A percentile compares a stretch with the other conserved stretches of the same genome.
These are phyloP conservation scores for Auricularia heimuer DNA, from an alignment of 768 basidiomycete genomes.

Conservation along the genomic window DNA sequence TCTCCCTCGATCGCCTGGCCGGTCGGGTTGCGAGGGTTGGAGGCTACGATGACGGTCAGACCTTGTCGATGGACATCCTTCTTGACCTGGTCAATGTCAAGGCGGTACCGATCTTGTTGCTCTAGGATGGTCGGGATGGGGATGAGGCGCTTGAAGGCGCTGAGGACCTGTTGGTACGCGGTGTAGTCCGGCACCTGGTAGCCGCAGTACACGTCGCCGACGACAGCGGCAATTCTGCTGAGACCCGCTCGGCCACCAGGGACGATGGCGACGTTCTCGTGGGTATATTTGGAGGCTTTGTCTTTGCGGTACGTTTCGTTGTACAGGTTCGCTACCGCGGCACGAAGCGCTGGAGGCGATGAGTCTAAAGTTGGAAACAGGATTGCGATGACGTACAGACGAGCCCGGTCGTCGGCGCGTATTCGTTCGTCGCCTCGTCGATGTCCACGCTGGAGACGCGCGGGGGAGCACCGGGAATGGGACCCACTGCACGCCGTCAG, in stretches of 20 bases:
- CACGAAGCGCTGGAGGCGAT: slow-evolving; percentile 51
- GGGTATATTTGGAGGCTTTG: slow-evolving; percentile 77
- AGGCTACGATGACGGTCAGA: slow-evolving; percentile 74
- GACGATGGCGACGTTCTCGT: slow-evolving; percentile 51
- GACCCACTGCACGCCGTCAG: slow-evolving; percentile 51
- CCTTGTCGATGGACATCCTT: slow-evolving; percentile 79
- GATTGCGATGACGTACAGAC: slow-evolving; percentile 39
- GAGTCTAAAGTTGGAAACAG: background rate
- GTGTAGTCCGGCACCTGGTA: slow-evolving; percentile 93
- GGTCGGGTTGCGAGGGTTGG: slow-evolving; percentile 95
- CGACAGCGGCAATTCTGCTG: slow-evolving; percentile 83
- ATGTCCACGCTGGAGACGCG: slow-evolving; percentile 58
- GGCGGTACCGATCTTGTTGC: slow-evolving; percentile 45
- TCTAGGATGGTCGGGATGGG: slow-evolving; percentile 65
- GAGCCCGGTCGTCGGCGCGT: slow-evolving; percentile 88
- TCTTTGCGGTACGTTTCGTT: slow-evolving; percentile 79
- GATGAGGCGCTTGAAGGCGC: slow-evolving; percentile 77
- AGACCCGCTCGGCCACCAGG: slow-evolving; percentile 78
- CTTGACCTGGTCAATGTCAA: slow-evolving; percentile 75
- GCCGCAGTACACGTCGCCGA: slow-evolving; percentile 72
- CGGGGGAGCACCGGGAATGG: slow-evolving; percentile 61
- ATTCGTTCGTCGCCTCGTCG: slow-evolving; percentile 68
- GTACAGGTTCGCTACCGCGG: slow-evolving; percentile 85
- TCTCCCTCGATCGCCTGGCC: slow-evolving; percentile 78
- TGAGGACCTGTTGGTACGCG: slow-evolving; percentile 11